Evolutionary conservation across 164 flowering plant genomes (phyloP), one percentile per base, ranked within the genome.

Genomic region (Taxillus chinensis): DNA sequence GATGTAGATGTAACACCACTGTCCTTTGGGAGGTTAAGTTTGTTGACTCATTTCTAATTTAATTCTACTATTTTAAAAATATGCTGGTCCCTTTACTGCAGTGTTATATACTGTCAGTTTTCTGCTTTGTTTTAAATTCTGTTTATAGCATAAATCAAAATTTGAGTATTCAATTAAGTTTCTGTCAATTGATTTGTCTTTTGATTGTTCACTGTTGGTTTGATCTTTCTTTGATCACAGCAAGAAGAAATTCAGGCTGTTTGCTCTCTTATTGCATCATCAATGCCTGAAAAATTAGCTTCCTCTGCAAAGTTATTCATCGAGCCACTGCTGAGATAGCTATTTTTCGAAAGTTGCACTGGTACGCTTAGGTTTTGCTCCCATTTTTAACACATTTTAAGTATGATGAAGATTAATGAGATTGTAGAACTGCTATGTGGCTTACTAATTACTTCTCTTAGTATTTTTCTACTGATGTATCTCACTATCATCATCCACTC

Each of bases 311-410:
- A 75, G 50, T 39, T 62, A 46, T 73, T 69, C 49, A 71, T 93
- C 51, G 63, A 73, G 53, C 97, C 97, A 62, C 57, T 90, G 72
- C 80, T 90, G 10, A 46, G 45, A 48, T 79, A 73, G 52, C 75
- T 93, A 0, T 83, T 70, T 76, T 62, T 63, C 54, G 67, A 50
- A 40, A 50, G 59, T 54, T 59, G 27, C 27, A 27, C 27, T 27
- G 27, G 27, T 27, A 27, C 27, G 27, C 27, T 27, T 27, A 27
- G 27, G 27, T 27, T 27, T 27, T 27, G 0, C 2, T 27, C 27
- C 37, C 48, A 3, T 48, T 5, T 27, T 27, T 27, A 27, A 27
- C 27, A 27, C 41, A 27, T 51, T 9, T 1, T 13, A n/a, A 16
- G 15, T 15, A 13, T 63, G 41, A 42, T 5, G 41, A 63, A 55